phyloP scores from a whole-genome alignment of 208 protist species.

The Wallacemonas collosoma region DNA sequence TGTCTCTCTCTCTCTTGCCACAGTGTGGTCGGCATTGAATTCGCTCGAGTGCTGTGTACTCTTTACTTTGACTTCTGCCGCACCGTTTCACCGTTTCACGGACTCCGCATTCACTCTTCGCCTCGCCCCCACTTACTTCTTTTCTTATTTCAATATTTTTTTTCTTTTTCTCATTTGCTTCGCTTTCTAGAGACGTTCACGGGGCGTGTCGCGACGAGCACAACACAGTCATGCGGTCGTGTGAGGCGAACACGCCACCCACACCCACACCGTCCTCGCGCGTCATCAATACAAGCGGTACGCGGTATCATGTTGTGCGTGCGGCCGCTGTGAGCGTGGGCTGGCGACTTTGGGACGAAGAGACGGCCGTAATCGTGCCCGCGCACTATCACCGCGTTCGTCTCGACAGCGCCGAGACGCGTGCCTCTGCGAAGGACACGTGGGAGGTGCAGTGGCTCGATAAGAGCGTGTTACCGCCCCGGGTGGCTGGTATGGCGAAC shows the following conservation, averaged over 20 bases:
- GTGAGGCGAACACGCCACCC: too few relatives aligned
- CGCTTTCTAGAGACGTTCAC: too few relatives aligned
- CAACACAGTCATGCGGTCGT: background rate
- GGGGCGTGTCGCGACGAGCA: background rate
- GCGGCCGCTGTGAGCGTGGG: conserved; percentile 52
- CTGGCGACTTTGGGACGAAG: conserved; percentile 66
- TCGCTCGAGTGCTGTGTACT: too few relatives aligned
- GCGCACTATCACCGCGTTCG: conserved; percentile 36
- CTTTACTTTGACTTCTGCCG: too few relatives aligned
- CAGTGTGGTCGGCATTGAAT: too few relatives aligned
- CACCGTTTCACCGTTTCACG: too few relatives aligned
- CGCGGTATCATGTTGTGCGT: conserved; percentile 85
- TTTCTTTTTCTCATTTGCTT: background rate
- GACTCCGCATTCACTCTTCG: background rate
- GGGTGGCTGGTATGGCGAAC: conserved; percentile 60
- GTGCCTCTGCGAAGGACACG: conserved; percentile 21
- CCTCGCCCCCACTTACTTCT: background rate
- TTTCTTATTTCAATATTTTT: background rate
- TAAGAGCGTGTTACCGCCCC: conserved; percentile 58
- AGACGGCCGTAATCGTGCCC: conserved; percentile 39
- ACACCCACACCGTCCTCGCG: conserved; percentile 21
- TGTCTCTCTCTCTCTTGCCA: too few relatives aligned
- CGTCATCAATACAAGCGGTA: conserved; percentile 58
- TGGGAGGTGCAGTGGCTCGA: conserved; percentile 92
- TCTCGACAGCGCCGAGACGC: conserved; percentile 9